Percentiles rank a stretch among this genome's conserved stretches.
Conservation (phyloP, 805 yeast genomes). For the Ogataea trehaloabstinens region DNA sequence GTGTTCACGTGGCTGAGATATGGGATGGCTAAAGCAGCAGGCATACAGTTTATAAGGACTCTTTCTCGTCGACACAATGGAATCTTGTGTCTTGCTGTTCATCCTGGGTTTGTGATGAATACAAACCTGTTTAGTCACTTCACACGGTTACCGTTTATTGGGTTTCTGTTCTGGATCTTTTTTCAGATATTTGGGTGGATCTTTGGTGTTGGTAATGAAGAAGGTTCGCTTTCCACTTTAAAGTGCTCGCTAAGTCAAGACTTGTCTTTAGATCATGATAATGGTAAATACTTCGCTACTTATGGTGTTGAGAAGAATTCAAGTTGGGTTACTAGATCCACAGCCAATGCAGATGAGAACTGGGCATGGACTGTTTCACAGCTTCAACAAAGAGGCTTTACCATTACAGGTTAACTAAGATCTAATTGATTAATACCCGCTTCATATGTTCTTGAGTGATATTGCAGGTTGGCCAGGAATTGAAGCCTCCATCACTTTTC, state of each 20-base stretch:
- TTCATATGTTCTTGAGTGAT: constrained; percentile 56
- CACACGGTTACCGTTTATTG: constrained; percentile 77
- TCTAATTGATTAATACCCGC: constrained; percentile 5
- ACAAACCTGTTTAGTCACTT: constrained; percentile 73
- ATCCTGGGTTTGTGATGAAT: constrained; percentile 86
- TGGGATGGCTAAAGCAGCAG: constrained; percentile 73
- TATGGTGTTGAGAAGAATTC: constrained; percentile 58
- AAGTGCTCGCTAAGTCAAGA: constrained; percentile 58
- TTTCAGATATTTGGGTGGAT: constrained; percentile 68
- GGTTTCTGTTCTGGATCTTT: constrained; percentile 66
- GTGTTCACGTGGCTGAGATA: constrained; percentile 77
- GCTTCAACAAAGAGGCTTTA: constrained; percentile 51
- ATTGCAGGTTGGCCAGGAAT: constrained; percentile 95
- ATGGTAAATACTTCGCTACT: constrained; percentile 67
- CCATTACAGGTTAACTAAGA: constrained; percentile 15
- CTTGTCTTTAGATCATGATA: constrained; percentile 50
- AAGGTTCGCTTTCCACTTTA: constrained; percentile 66
- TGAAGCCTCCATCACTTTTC: constrained; percentile 76
- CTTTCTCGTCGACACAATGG: constrained; percentile 66
- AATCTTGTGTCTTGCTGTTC: constrained; percentile 62
- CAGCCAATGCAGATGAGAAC: constrained; percentile 61
- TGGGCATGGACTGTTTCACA: constrained; percentile 80
- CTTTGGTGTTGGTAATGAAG: constrained; percentile 70
- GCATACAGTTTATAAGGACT: constrained; percentile 68
- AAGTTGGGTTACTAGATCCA: constrained; percentile 54